Conservation (phyloP, 2,329 filamentous ascomycete species). For the Stemphylium beticola region DNA sequence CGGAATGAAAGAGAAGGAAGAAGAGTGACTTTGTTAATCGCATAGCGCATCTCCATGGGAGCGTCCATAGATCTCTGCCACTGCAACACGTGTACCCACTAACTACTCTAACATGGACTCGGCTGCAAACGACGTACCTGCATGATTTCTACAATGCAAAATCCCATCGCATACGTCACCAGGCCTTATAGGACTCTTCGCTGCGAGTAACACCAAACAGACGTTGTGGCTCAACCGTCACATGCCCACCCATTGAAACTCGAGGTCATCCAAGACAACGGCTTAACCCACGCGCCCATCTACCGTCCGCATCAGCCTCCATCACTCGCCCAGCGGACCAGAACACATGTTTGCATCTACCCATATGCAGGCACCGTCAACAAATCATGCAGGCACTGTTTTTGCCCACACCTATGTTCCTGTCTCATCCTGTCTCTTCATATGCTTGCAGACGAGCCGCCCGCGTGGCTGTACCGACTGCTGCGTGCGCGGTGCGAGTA, state of each 20-base stretch:
- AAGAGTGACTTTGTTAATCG: not conserved
- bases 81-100: not conserved
- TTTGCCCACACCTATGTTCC: conserved; percentile 29
- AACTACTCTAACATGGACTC: not conserved
- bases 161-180: conserved; percentile 4
- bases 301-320: conserved; percentile 32
- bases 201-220: conserved; percentile 1
- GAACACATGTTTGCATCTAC: conserved; percentile 38
- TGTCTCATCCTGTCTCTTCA: conserved; percentile 30
- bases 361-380: conserved; percentile 35
- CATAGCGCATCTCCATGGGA: not conserved
- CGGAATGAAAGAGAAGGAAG: not conserved
- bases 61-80: not conserved
- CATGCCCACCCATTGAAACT: conserved; percentile 27
- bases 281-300: conserved; percentile 36
- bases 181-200: not conserved
- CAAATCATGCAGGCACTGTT: conserved; percentile 36
- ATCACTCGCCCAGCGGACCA: conserved; percentile 32
- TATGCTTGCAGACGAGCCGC: conserved; percentile 13
- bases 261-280: conserved; percentile 42
- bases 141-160: not conserved
- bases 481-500: conserved; percentile 19
- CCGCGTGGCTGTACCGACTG: conserved; percentile 23
- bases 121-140: not conserved
- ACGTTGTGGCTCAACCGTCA: conserved; percentile 20